These are phyloP conservation scores for Cymodocea nodosa DNA, from an alignment of 116 monocot species.

Conservation along the genomic window DNA sequence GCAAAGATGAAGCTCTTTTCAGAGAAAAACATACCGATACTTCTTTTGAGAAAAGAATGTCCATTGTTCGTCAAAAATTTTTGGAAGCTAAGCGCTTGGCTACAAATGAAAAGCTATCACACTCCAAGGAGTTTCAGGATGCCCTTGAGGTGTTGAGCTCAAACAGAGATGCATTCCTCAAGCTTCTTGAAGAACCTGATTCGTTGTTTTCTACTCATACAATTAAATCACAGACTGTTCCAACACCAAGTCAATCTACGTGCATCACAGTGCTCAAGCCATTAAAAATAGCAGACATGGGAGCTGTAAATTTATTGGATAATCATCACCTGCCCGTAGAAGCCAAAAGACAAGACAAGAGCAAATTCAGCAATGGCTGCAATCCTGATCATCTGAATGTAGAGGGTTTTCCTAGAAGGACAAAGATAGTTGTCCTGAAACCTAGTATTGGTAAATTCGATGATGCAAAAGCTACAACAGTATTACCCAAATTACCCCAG, in stretches of 20 bases:
- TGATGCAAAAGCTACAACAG: constrained; percentile 1
- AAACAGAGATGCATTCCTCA: constrained; percentile 44
- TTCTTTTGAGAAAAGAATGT: constrained; percentile 21
- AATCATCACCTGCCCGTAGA: neutral
- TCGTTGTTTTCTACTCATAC: constrained; percentile 18
- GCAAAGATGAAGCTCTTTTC: constrained; percentile 10
- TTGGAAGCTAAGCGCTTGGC: constrained; percentile 43
- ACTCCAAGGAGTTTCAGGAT: constrained; percentile 42
- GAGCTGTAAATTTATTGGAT: neutral
- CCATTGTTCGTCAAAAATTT: constrained; percentile 36
- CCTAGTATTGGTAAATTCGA: constrained; percentile 21
- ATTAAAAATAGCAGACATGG: constrained; percentile 10
- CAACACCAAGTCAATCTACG: constrained; percentile 15
- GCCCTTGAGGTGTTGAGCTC: constrained; percentile 50
- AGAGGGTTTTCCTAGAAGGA: constrained; percentile 28
- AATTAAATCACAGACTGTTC: constrained; percentile 6
- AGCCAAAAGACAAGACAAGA: neutral
- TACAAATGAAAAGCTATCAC: constrained; percentile 19
- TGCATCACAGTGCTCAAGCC: constrained; percentile 53
- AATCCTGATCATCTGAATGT: constrained; percentile 8
- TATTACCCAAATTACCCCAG: neutral
- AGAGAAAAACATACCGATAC: constrained; percentile 15
- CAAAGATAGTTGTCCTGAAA: constrained; percentile 54
- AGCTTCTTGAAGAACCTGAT: constrained; percentile 47
- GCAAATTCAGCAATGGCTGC: constrained; percentile 12